Conservation (phyloP, 148 eudicot genomes). For the Cornus kousa region DNA sequence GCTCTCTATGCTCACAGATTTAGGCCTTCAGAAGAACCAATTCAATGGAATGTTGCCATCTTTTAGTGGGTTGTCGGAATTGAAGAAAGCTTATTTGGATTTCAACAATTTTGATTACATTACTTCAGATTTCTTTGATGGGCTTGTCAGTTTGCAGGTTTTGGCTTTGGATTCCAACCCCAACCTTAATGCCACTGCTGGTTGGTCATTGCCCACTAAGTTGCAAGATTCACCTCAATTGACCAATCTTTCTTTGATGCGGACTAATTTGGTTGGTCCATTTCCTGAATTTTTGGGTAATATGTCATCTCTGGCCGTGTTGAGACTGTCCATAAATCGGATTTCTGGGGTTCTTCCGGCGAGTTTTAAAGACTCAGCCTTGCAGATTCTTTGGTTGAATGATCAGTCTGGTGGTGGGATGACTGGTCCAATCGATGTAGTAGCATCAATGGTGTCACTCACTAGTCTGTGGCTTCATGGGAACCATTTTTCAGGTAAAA, state of each 20-base stretch:
- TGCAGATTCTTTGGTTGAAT: conserved; percentile 79
- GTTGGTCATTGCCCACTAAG: conserved; percentile 72
- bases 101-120: conserved; percentile 68
- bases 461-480: conserved; percentile 96
- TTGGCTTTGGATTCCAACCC: conserved; percentile 80
- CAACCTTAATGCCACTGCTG: conserved; percentile 53
- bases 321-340: conserved; percentile 57
- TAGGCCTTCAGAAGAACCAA: conserved; percentile 84
- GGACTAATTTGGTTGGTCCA: conserved; percentile 70
- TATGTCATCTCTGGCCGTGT: conserved; percentile 49
- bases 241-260: conserved; percentile 53
- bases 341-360: conserved; percentile 65
- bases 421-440: conserved; percentile 71
- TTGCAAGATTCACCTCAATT: conserved; percentile 66
- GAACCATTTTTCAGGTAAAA: conserved; percentile 73
- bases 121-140: conserved; percentile 84
- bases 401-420: conserved; percentile 66
- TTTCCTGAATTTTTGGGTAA: conserved; percentile 80
- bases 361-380: conserved; percentile 50
- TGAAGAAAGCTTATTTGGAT: conserved; percentile 69
- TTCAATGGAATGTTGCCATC: conserved; percentile 73
- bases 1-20: conserved; percentile 49
- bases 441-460: conserved; percentile 69
- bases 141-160: conserved; percentile 61
- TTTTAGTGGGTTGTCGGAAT: conserved; percentile 63